Base-by-base conservation (phyloP, 495 filamentous ascomycete species). In the Rusavskia elegans region DNA sequence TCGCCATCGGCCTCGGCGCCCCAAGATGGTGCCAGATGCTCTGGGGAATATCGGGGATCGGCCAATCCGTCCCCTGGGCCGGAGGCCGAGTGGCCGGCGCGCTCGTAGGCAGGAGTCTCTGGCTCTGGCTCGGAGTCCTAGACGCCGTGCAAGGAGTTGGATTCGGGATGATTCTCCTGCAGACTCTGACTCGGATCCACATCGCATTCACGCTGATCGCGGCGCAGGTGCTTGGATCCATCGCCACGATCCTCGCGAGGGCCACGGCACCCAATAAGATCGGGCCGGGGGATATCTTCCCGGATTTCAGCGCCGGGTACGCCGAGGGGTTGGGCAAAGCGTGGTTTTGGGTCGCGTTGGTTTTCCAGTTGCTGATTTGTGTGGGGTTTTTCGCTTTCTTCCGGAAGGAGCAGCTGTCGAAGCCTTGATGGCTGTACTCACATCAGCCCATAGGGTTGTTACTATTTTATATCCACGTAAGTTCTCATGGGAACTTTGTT, bases 1-100 rank as follows among this genome's bases (percentile, higher is more conserved):
- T 83, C 57, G 80, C 80, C 27, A 71, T 82, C 50, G 78, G 78
- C 37, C 70, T 84, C 14, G 73, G 75, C 20, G 76, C 78, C 1
- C 81, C 81, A 0, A 67, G 79, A 41, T 84, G 81, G 80, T 71
- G 70, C 23, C 81, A 83, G 63, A 79, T 79, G 63, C 73, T 81
- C 53, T 84, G 81, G 81, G 72, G 67, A 13, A 73, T 69, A 0
- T 76, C 72, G 0, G 71, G 70, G 35, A 70, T 79, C 53, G 80
- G 77, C 5, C 56, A 64, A 32, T 84, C 76, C 52, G 63, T 83
- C 4, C 81, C 81, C 2, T 83, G 79, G 80, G 69, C 40, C 8
- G 40, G 73, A 10, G 50, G 63, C 17, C 65, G 72, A 0, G 57
- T 75, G 3, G 67, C 65, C 5, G 71, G 72, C 37, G 72, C 81